Conservation (phyloP, 129 eudicot genomes). For the Chrysanthemum lavandulifolium region DNA sequence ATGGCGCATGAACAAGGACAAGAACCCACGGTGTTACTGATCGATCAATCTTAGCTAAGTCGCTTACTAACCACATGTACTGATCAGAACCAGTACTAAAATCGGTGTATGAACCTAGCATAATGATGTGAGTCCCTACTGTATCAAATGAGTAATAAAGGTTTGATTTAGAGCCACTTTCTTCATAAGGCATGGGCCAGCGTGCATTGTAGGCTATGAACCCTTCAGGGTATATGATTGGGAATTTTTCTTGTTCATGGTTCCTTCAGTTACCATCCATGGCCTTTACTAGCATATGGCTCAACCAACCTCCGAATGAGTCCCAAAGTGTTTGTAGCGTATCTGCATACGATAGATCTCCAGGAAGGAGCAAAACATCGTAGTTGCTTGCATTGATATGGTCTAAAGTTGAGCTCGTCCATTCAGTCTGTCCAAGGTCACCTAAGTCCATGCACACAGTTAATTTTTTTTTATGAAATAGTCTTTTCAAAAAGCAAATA, state of each 20-base stretch:
- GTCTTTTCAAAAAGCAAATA: too few relatives aligned
- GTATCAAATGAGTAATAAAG: conserved; percentile 75
- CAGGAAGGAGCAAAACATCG: conserved; percentile 71
- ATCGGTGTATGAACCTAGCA: conserved; percentile 78
- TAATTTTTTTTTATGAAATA: too few relatives aligned
- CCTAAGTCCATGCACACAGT: conserved; percentile 37
- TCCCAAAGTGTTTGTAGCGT: conserved; percentile 78
- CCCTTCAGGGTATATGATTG: conserved; percentile 48
- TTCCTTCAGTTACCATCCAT: conserved; percentile 92
- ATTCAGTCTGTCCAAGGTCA: conserved; percentile 87
- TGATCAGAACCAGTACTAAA: conserved; percentile 53
- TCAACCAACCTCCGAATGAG: conserved; percentile 83
- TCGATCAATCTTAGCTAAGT: conserved; percentile 55
- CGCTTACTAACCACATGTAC: conserved; percentile 64
- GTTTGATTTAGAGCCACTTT: conserved; percentile 70
- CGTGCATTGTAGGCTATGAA: conserved; percentile 73
- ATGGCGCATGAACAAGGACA: conserved; percentile 66
- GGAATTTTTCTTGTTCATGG: conserved; percentile 76
- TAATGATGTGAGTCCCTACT: conserved; percentile 56
- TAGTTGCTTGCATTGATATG: conserved; percentile 56
- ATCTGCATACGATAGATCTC: conserved; percentile 86
- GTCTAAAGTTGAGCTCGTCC: conserved; percentile 69
- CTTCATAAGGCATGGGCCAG: conserved; percentile 79
- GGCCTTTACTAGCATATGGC: conserved; percentile 83
- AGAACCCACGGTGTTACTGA: conserved; percentile 66